Percentiles rank a stretch among this genome's conserved stretches.
phyloP scores from a whole-genome alignment of 306 rosid species.

The Cucumis melo region DNA sequence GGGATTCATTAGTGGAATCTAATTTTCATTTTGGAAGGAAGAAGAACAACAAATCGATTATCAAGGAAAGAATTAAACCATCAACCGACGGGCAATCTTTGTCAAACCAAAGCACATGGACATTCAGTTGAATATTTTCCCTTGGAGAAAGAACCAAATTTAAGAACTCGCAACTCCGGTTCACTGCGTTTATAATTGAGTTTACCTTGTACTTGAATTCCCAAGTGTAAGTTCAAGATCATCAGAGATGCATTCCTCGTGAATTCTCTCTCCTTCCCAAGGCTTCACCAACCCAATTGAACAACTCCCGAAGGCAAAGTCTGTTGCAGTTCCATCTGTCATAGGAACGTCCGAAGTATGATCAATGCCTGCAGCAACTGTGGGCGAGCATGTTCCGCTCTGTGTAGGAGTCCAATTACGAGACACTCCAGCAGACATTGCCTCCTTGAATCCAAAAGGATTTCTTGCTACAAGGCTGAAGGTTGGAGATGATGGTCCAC shows the following conservation, averaged over 20 bases:
- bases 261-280: constrained; percentile 57
- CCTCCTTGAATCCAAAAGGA: constrained; percentile 35
- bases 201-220: constrained; percentile 30
- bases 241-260: constrained; percentile 48
- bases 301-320: constrained; percentile 44
- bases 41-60: not conserved
- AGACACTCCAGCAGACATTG: constrained; percentile 28
- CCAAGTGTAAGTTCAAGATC: constrained; percentile 61
- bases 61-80: not conserved
- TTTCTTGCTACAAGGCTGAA: constrained; percentile 39
- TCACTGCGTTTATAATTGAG: not conserved
- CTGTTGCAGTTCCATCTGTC: constrained; percentile 43
- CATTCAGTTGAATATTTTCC: constrained; percentile 13
- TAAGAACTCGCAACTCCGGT: not conserved
- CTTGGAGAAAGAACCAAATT: not conserved
- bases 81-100: constrained; percentile 23
- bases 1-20: not conserved
- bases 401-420: constrained; percentile 52
- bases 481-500: constrained; percentile 50
- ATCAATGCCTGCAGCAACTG: constrained; percentile 25
- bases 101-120: constrained; percentile 15
- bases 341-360: constrained; percentile 35
- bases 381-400: constrained; percentile 53
- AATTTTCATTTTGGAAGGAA: not conserved
- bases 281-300: constrained; percentile 40